A percentile compares a stretch with the other conserved stretches of the same genome.
Conservation (phyloP, 768 basidiomycete species). For the Clathrus columnatus region DNA sequence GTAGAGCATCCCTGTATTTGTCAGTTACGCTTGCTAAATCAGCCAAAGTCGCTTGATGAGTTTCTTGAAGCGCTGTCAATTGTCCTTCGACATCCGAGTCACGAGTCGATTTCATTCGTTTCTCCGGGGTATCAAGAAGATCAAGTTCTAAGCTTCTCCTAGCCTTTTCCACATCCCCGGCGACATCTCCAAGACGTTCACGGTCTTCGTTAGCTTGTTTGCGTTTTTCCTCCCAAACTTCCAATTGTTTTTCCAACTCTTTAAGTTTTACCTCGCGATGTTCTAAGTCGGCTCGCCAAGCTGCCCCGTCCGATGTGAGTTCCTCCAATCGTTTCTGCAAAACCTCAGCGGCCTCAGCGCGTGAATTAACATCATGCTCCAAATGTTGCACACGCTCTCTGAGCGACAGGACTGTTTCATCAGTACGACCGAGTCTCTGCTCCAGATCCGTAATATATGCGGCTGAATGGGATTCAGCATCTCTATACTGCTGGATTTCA, state of each 20-base stretch:
- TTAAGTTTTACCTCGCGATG: constrained; percentile 67
- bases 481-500: constrained; percentile 71
- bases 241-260: constrained; percentile 70
- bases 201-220: constrained; percentile 60
- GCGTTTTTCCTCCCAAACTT: constrained; percentile 68
- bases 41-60: constrained; percentile 68
- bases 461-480: constrained; percentile 59
- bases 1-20: constrained; percentile 84
- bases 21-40: constrained; percentile 69
- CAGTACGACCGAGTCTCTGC: constrained; percentile 63
- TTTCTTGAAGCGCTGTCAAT: constrained; percentile 68
- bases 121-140: constrained; percentile 13
- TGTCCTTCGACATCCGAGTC: constrained; percentile 30
- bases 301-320: constrained; percentile 65
- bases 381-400: constrained; percentile 65
- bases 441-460: constrained; percentile 87
- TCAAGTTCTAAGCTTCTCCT: constrained; percentile 53
- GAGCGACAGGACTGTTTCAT: constrained; percentile 64
- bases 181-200: constrained; percentile 55
- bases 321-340: constrained; percentile 65
- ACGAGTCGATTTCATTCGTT: not conserved
- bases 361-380: constrained; percentile 68
- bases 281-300: constrained; percentile 80
- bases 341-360: constrained; percentile 59
- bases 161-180: constrained; percentile 62